A percentile compares a stretch with the other conserved stretches of the same genome.
These are phyloP conservation scores for Acarospora socialis DNA, from an alignment of 2,329 filamentous ascomycete species.

Conservation along the genomic window DNA sequence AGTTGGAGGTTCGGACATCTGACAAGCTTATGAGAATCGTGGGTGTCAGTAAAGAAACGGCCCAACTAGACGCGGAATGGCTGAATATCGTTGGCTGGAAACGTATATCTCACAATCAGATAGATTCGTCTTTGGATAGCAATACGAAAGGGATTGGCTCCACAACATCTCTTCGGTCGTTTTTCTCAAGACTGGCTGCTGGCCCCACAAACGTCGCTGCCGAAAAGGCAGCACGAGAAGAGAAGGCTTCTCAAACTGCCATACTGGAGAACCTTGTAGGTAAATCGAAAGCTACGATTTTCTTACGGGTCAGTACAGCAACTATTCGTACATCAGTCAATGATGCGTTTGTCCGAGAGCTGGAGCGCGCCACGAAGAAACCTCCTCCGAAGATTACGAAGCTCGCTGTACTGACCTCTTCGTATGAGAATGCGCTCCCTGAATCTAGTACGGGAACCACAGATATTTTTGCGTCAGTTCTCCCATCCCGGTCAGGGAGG, in stretches of 20 bases:
- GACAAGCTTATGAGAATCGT: conserved; percentile 79
- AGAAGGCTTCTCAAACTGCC: conserved; percentile 46
- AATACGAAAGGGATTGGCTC: conserved; percentile 19
- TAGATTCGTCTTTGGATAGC: too few species aligned
- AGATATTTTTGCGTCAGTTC: conserved; percentile 78
- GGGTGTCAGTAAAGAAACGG: conserved; percentile 68
- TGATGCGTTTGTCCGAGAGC: conserved; percentile 60
- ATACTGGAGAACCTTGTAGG: conserved; percentile 59
- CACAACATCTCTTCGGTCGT: conserved; percentile 54
- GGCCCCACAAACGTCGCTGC: conserved; percentile 36
- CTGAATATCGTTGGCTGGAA: conserved; percentile 85
- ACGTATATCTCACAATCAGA: conserved; percentile 35
- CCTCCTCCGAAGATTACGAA: conserved; percentile 79
- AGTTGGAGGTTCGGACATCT: conserved; percentile 68
- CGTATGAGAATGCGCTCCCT: conserved; percentile 56
- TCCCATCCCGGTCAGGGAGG: conserved; percentile 76
- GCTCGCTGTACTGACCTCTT: conserved; percentile 78
- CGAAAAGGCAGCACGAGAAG: conserved; percentile 46
- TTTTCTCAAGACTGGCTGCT: conserved; percentile 65
- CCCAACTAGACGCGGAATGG: conserved; percentile 82
- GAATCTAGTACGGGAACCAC: conserved; percentile 41
- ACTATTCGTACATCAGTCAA: conserved; percentile 63
- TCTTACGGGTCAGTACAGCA: conserved; percentile 76
- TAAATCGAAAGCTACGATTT: conserved; percentile 62
- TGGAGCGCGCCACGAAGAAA: conserved; percentile 94